Conservation (phyloP, 139 green algal genomes). For the Micractinium conductrix region DNA sequence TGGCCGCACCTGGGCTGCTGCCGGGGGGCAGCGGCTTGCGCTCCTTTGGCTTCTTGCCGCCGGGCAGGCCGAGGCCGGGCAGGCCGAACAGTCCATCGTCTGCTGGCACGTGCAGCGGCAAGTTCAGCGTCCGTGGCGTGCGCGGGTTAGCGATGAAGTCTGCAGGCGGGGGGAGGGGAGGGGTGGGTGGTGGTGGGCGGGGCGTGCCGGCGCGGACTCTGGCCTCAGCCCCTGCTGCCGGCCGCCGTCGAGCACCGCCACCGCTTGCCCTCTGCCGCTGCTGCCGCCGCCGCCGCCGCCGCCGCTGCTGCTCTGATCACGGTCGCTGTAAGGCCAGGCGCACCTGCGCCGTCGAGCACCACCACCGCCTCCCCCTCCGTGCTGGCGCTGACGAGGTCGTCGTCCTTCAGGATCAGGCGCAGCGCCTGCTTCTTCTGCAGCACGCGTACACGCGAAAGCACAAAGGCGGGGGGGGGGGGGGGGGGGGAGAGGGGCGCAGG, state of each 20-base stretch:
- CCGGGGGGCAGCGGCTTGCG: background rate
- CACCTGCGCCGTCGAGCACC: constrained; percentile 17
- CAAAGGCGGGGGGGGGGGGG: background rate
- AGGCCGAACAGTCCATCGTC: too few species aligned
- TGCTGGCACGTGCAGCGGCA: constrained; percentile 29
- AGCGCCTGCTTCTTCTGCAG: constrained; percentile 60
- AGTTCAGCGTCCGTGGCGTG: background rate
- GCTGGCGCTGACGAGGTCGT: constrained; percentile 37
- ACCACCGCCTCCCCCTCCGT: constrained; percentile 31
- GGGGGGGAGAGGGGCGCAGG: background rate
- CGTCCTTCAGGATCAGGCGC: constrained; percentile 53
- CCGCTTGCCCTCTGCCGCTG: too few species aligned
- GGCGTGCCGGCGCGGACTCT: too few species aligned
- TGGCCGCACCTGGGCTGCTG: background rate
- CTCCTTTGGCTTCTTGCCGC: background rate
- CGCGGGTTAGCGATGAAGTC: constrained; percentile 14
- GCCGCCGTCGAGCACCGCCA: too few species aligned
- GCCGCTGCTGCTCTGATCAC: too few species aligned
- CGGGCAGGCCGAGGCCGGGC: too few species aligned
- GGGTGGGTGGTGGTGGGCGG: too few species aligned
- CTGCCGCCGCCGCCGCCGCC: too few species aligned
- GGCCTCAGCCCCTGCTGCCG: too few species aligned
- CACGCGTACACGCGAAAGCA: background rate
- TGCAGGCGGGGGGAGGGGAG: background rate
- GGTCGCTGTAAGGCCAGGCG: too few species aligned